These are phyloP conservation scores for Brassica carinata DNA, from an alignment of 345 rosid species.

Conservation along the genomic window DNA sequence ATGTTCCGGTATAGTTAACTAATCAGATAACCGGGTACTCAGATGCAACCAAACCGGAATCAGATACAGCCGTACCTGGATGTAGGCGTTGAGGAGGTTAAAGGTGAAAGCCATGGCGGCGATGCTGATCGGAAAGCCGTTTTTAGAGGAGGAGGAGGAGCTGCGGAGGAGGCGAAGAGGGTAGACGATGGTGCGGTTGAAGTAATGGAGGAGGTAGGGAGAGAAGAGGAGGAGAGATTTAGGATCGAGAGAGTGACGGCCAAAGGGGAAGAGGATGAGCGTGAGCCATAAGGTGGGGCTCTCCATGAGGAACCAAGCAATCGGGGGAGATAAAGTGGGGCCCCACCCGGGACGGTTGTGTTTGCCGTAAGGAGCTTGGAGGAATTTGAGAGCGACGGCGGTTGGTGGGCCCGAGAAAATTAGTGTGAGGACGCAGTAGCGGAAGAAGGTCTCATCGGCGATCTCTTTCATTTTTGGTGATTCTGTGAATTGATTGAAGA, in stretches of 20 bases:
- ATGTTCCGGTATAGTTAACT: no score
- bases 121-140: conserved; percentile 53
- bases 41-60: conserved; percentile 20
- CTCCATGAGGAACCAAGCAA: conserved; percentile 97
- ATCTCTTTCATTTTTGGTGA: conserved; percentile 35
- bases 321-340: conserved; percentile 64
- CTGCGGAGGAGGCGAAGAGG: conserved; percentile 63
- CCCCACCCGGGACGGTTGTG: conserved; percentile 95
- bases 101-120: conserved; percentile 69
- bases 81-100: conserved; percentile 66
- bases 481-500: no score
- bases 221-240: conserved; percentile 60
- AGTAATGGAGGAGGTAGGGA: conserved; percentile 78
- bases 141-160: neutral
- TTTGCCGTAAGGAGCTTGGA: conserved; percentile 93
- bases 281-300: conserved; percentile 83
- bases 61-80: conserved; percentile 43
- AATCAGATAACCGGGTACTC: no score
- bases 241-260: conserved; percentile 58
- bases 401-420: conserved; percentile 71
- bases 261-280: conserved; percentile 66
- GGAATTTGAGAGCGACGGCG: conserved; percentile 61
- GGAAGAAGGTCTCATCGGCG: conserved; percentile 57
- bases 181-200: conserved; percentile 75
- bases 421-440: conserved; percentile 51